phyloP scores from a whole-genome alignment of 306 rosid species.

The Acacia melanoxylon region DNA sequence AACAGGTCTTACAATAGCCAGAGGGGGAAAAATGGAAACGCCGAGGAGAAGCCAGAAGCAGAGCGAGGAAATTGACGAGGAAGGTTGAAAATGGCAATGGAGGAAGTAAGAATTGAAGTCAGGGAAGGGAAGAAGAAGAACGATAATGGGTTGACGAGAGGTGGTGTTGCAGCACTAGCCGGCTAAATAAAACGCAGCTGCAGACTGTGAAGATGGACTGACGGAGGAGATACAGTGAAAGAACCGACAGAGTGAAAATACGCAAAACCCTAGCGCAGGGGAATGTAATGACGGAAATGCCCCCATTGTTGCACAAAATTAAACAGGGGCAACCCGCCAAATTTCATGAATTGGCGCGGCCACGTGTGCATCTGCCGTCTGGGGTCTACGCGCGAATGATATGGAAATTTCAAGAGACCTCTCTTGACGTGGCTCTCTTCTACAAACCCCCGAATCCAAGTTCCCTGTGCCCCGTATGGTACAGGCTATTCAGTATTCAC shows the following conservation, averaged over 20 bases:
- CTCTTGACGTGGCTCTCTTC: no score
- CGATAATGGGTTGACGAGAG: background rate
- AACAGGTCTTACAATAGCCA: background rate
- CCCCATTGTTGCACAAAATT: constrained; percentile 15
- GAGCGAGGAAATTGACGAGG: background rate
- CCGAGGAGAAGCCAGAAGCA: no score
- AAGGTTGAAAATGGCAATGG: background rate
- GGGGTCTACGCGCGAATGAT: constrained; percentile 8
- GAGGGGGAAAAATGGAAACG: no score
- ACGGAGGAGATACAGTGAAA: background rate
- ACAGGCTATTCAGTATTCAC: no score
- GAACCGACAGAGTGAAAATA: constrained; percentile 40
- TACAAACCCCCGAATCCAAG: no score
- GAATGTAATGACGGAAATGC: constrained; percentile 34
- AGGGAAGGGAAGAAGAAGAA: constrained; percentile 24
- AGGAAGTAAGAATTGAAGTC: constrained; percentile 8
- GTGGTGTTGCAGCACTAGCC: background rate
- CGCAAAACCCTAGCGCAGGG: constrained; percentile 36
- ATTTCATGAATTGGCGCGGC: constrained; percentile 3
- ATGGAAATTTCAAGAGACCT: constrained; percentile 39
- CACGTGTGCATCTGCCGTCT: constrained; percentile 38
- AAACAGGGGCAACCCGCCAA: constrained; percentile 26
- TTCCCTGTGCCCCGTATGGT: no score
- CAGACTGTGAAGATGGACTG: background rate
- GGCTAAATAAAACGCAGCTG: background rate